Evolutionary conservation across 2,329 filamentous ascomycete genomes (phyloP), one percentile per base, ranked within the genome.

Genomic region (Colletotrichum sp.): DNA sequence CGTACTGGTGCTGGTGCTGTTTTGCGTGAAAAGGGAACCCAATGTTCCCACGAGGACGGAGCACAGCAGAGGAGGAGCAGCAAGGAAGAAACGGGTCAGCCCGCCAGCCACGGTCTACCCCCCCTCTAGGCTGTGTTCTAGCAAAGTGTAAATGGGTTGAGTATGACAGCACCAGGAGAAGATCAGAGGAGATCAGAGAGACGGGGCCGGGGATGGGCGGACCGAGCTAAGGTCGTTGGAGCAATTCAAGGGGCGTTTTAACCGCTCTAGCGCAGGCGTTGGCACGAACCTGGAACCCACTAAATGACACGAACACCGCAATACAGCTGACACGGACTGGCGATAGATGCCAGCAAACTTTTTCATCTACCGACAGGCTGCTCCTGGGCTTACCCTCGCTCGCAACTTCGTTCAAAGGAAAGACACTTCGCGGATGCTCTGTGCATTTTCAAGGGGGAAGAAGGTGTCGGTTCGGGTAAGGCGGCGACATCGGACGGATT

Each of bases 241-340:
- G n/a, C 66, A 68, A 27, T 47, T 33, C 55, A 34, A 59, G 21
- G 57, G 58, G 43, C n/a, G 58, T 31, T 47, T 66, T 73, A 63
- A 33, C 57, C 68, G 62, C 68, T 71, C 36, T 73, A 66, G 67
- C 54, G 71, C n/a, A 43, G n/a, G 55, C 43, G 62, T 71, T 65
- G 33, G 36, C 62, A 66, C 57, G 47, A 62, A 73, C 43, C 36
- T 70, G 67, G 67, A 73, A 70, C 61, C 71, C 62, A 38, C 68
- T 66, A 62, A 55, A 58, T 61, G 70, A 73, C 62, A 73, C 71
- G 33, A 71, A 36, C 67, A 47, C 43, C 43, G 54, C 67, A 47
- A 27, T 27, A 31, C 27, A 51, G 43, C 67, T 61, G 27, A 57
- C 55, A 54, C 55, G 54, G 66, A 61, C 31, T 55, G 29, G 33